Base-by-base conservation (phyloP, 164 flowering plant genomes). In the Sedum album region DNA sequence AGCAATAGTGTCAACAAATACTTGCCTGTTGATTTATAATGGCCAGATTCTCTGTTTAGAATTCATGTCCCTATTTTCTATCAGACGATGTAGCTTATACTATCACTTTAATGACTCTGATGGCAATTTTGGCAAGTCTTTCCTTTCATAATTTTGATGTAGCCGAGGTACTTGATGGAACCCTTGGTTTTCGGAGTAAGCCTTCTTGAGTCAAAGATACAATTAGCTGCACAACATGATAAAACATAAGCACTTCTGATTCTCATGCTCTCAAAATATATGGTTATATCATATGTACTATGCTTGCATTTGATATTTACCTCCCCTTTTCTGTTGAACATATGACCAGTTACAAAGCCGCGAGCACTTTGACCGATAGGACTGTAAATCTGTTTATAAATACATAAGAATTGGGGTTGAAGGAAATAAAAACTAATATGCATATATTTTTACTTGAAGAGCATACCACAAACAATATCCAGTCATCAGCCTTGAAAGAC, bases 281-380 rank as follows among this genome's bases (percentile, higher is more conserved):
- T 30, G 60, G 30, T 44, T 30, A 23, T 21, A 53, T 30, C 8
- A 53, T 1, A 1, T 53, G 26, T 7, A 13, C 10, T 53, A 23
- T 23, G 25, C 1, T 53, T 21, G 28, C 10, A 18, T 23, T 6
- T 53, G 60, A 48, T 17, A 46, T 60, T 57, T 88, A 95, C 99
- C 97, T 92, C 90, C 66, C 97, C 99, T 26, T 74, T 85, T 66
- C 73, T 72, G 69, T 84, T 90, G 68, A 86, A 95, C 93, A 95
- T 92, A 75, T 77, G 85, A 35, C 88, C 97, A 1, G 77, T 25
- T 69, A 74, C 78, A 71, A 78, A 77, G 44, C 85, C 85, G 4
- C 83, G 79, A 0, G 74, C 80, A 31, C 66, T 46, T 49, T 35
- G 31, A 1, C 80, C 82, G 3, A 73, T 14, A 35, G 85, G 85